phyloP scores from a whole-genome alignment of 495 filamentous ascomycete genomes.

The Apiosordaria backusii region DNA sequence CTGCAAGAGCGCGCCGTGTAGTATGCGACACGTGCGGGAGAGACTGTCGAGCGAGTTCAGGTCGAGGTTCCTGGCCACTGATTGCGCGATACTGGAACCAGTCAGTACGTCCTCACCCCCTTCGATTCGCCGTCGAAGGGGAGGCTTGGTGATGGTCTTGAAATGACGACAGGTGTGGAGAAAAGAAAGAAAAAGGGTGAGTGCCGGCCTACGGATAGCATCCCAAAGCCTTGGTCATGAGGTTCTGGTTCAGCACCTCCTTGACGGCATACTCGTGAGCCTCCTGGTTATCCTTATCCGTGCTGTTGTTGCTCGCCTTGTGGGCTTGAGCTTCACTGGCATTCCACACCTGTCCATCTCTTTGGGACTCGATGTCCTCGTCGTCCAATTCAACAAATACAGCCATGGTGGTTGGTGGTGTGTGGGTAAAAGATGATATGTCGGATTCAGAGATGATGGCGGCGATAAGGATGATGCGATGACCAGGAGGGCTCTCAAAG shows the following conservation, averaged over 20 bases:
- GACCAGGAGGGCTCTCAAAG: background rate
- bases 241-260: conserved; percentile 62
- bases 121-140: conserved; percentile 21
- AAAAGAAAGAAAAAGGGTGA: conserved; percentile 28
- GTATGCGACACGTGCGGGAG: conserved; percentile 73
- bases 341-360: conserved; percentile 25
- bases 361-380: conserved; percentile 47
- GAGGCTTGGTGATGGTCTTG: conserved; percentile 17
- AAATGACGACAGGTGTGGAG: conserved; percentile 13
- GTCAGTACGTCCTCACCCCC: conserved; percentile 28
- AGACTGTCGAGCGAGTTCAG: conserved; percentile 80
- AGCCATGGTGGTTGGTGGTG: conserved; percentile 46
- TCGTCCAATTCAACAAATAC: conserved; percentile 63
- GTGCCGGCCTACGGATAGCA: conserved; percentile 77
- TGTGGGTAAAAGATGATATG: background rate
- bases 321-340: conserved; percentile 6
- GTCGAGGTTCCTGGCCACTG: conserved; percentile 71
- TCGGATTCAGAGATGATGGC: background rate
- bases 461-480: background rate
- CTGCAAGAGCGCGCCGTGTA: conserved; percentile 69
- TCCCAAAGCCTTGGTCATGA: conserved; percentile 72
- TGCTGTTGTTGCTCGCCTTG: conserved; percentile 8
- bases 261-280: conserved; percentile 33
- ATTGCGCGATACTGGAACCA: conserved; percentile 63
- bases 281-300: conserved; percentile 15